Percentiles rank a stretch among this genome's conserved stretches.
These are phyloP conservation scores for Sequoiadendron giganteum DNA, from an alignment of 75 land plant species.

Conservation along the genomic window DNA sequence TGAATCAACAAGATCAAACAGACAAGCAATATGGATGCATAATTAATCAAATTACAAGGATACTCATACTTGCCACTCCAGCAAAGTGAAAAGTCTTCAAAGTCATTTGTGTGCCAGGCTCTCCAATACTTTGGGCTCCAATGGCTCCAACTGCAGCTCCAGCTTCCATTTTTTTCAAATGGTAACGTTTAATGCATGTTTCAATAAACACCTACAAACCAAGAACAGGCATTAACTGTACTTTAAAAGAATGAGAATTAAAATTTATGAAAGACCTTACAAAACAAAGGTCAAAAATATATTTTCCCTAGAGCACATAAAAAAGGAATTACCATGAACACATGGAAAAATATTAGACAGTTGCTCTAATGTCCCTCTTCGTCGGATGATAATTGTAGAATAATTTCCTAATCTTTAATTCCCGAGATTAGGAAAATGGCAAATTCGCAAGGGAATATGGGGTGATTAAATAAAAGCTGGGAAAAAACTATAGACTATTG, in stretches of 20 bases:
- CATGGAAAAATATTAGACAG: neutral
- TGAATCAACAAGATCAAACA: neutral
- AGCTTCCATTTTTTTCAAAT: conserved; percentile 69
- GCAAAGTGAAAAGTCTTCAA: conserved; percentile 98
- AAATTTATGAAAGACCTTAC: neutral
- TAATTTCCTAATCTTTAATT: no score
- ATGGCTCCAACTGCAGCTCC: conserved; percentile 97
- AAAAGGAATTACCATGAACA: neutral
- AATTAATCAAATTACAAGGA: conserved; percentile 32
- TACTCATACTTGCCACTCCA: conserved; percentile 99
- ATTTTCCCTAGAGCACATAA: neutral
- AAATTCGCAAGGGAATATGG: no score
- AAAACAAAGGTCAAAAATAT: neutral
- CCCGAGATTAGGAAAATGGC: no score
- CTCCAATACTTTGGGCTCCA: conserved; percentile 99
- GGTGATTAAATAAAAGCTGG: no score
- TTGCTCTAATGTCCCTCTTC: no score
- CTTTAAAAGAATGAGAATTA: neutral
- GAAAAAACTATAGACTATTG: no score
- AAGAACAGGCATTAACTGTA: neutral
- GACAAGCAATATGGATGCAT: neutral
- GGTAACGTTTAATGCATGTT: conserved; percentile 70
- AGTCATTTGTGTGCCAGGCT: conserved; percentile 99
- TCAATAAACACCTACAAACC: conserved; percentile 57
- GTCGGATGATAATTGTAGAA: no score